Base-by-base conservation (phyloP, 2,329 filamentous ascomycete species). In the Leptographium radiaticola region DNA sequence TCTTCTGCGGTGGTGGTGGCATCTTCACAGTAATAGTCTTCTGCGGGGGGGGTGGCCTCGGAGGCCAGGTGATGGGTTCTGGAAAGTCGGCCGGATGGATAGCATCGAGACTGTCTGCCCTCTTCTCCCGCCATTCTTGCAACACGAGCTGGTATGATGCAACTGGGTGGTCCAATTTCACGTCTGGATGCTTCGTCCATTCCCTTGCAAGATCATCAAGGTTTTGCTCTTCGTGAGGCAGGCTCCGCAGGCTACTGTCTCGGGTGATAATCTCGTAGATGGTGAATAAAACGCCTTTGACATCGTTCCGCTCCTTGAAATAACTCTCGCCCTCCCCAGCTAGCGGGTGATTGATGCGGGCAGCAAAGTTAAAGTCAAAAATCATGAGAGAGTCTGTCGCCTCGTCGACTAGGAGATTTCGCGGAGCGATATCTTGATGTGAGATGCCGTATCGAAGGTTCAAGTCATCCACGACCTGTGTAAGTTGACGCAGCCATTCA, bases 381-480 rank as follows among this genome's bases (percentile, higher is more conserved):
- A 70, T 51, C 53, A 65, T 56, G 20, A 70, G 51, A 4, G 56
- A 53, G 51, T 70, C 60, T 34, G 64, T 67, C 7, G 53, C 45
- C 8, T 61, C 57, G 47, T 70, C 61, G 36, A 70, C 55, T 1
- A 70, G 50, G 6, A 71, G 60, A 55, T 71, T 71, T 38, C 64
- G 62, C 6, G 64, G 56, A 1, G 65, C 61, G 40, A 71, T 63
- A 52, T 70, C 68, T 54, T 68, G 63, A 57, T 71, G 68, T 43
- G 59, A 57, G 46, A 71, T 63, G 36, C 67, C 66, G 36, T 65
- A 57, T 42, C 62, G 52, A 10, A 70, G 59, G 53, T 71, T 70
- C 33, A 71, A 58, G 46, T 65, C 62, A 53, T 71, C 68, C 8
- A 70, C 60, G 12, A 67, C 63, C 3, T 59, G 6, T 1, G 62